A percentile compares a stretch with the other conserved stretches of the same genome.
Conservation (phyloP, 352 stramenopile genomes). For the Phytopythium kandeliae region DNA sequence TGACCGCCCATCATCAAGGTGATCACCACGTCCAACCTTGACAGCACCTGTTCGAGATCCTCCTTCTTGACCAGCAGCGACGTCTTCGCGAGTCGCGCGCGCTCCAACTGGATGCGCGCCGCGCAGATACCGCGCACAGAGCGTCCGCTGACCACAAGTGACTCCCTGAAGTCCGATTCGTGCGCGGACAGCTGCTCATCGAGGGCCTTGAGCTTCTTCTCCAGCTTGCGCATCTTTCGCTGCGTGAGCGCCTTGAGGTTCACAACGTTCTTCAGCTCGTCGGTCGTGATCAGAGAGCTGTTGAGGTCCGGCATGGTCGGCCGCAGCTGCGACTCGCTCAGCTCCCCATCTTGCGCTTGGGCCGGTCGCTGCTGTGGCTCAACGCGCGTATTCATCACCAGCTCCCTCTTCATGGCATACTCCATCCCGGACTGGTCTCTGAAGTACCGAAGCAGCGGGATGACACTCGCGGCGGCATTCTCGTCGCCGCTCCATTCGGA, state of each 20-base stretch:
- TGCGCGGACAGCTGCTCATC: slow-evolving; percentile 26
- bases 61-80: slow-evolving; percentile 29
- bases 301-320: background rate
- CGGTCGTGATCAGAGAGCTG: background rate
- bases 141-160: slow-evolving; percentile 14
- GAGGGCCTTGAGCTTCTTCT: slow-evolving; percentile 37
- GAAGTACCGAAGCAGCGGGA: slow-evolving; percentile 7
- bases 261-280: slow-evolving; percentile 15
- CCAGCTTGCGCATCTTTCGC: slow-evolving; percentile 44
- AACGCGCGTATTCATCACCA: background rate
- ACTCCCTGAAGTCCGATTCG: slow-evolving; percentile 17
- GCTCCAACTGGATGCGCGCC: slow-evolving; percentile 28
- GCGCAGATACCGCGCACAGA: slow-evolving; percentile 22
- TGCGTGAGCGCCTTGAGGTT: slow-evolving; percentile 23
- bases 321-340: background rate
- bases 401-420: slow-evolving; percentile 3
- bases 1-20: background rate
- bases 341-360: background rate
- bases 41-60: slow-evolving; percentile 16
- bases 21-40: slow-evolving; percentile 12
- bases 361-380: background rate
- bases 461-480: background rate
- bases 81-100: slow-evolving; percentile 23
- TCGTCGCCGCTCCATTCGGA: too few relatives aligned
- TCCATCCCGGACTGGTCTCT: slow-evolving; percentile 3